A percentile compares a stretch with the other conserved stretches of the same genome.
phyloP scores from a whole-genome alignment of 768 basidiomycete species.

The Steccherinum ochraceum region DNA sequence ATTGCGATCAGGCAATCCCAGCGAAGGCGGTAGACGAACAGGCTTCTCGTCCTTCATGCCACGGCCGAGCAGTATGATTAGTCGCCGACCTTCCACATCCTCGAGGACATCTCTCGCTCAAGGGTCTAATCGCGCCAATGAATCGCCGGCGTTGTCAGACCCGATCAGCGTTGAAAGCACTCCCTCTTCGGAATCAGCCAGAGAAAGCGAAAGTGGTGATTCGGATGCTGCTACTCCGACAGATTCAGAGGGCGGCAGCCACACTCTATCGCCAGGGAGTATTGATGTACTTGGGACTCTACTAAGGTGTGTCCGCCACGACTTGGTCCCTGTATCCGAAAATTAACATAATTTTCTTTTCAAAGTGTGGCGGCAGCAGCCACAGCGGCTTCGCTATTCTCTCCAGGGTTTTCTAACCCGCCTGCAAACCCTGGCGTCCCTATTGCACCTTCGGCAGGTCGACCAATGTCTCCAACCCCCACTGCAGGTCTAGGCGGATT shows the following conservation, averaged over 20 bases:
- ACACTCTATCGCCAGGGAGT: constrained; percentile 57
- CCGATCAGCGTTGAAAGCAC: background rate
- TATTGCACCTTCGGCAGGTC: constrained; percentile 17
- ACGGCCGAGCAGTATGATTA: constrained; percentile 26
- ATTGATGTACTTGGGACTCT: constrained; percentile 82
- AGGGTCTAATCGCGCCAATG: background rate
- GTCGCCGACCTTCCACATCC: background rate
- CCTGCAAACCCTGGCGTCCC: constrained; percentile 10
- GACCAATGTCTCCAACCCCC: constrained; percentile 37
- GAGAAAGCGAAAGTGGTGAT: constrained; percentile 3
- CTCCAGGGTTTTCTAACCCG: constrained; percentile 35
- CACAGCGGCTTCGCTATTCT: constrained; percentile 77
- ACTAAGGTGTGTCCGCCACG: constrained; percentile 50
- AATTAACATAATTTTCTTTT: too few relatives aligned
- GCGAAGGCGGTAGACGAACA: constrained; percentile 25
- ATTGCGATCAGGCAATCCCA: constrained; percentile 9
- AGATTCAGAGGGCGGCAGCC: constrained; percentile 22
- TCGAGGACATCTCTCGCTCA: background rate
- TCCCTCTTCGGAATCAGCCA: background rate
- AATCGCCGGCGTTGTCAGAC: background rate
- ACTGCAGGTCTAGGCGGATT: constrained; percentile 28
- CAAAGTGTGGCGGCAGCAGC: constrained; percentile 78
- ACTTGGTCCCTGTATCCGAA: too few relatives aligned
- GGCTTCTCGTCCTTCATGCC: constrained; percentile 34
- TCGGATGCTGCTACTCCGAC: constrained; percentile 2